phyloP scores from a whole-genome alignment of 345 rosid species.

The Fremontodendron californicum region DNA sequence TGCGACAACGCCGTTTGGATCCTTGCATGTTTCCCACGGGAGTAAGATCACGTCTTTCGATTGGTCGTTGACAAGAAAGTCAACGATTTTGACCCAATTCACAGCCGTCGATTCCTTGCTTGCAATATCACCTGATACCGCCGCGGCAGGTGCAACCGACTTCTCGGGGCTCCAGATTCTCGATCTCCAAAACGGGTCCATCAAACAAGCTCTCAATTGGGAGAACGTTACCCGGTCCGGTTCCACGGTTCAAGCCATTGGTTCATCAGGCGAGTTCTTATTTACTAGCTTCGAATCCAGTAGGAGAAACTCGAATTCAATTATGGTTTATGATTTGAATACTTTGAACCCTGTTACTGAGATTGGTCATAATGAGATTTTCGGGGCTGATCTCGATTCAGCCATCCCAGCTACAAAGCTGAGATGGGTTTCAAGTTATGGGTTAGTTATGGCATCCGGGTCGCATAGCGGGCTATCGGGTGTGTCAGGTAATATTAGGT shows the following conservation, averaged over 20 bases:
- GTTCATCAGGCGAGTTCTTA: slow-evolving; percentile 49
- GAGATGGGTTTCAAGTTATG: slow-evolving; percentile 60
- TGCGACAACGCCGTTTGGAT: slow-evolving; percentile 52
- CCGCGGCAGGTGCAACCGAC: slow-evolving; percentile 88
- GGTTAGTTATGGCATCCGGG: slow-evolving; percentile 77
- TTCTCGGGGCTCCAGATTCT: slow-evolving; percentile 78
- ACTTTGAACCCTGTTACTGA: slow-evolving; percentile 59
- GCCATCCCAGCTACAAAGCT: slow-evolving; percentile 78
- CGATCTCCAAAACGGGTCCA: slow-evolving; percentile 63
- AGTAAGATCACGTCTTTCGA: slow-evolving; percentile 87
- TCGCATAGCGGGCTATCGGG: slow-evolving; percentile 86
- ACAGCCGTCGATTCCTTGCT: slow-evolving; percentile 77
- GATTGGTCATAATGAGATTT: slow-evolving; percentile 70
- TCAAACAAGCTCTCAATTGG: slow-evolving; percentile 58
- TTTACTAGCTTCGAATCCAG: slow-evolving; percentile 92
- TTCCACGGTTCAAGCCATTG: slow-evolving; percentile 83
- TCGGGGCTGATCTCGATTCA: slow-evolving; percentile 69
- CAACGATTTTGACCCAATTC: slow-evolving; percentile 73
- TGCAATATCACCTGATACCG: slow-evolving; percentile 50
- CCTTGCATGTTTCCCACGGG: slow-evolving; percentile 80
- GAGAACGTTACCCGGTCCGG: slow-evolving; percentile 64
- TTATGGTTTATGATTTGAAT: slow-evolving; percentile 71
- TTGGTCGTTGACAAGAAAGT: slow-evolving; percentile 69
- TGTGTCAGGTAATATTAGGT: slow-evolving; percentile 54
- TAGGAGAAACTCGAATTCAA: slow-evolving; percentile 76